Percentiles rank a stretch among this genome's conserved stretches.
Evolutionary conservation across 768 basidiomycete genomes (phyloP).

Genomic region (Tylopilus cervinicoccineus): DNA sequence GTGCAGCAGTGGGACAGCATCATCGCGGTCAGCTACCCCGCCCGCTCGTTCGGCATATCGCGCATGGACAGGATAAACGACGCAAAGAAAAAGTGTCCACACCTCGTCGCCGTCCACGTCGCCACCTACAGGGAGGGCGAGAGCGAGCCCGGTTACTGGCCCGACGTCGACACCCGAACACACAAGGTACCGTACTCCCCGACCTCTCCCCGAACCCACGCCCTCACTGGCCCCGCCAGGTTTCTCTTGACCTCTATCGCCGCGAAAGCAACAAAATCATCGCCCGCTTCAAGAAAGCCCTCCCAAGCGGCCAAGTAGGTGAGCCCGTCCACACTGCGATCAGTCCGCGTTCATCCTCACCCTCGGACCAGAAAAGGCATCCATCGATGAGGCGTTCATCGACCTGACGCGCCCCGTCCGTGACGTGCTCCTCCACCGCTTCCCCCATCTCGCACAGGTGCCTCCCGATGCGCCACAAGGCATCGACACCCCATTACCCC

Average conservation of each 20-base stretch:
- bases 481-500: constrained; percentile 72
- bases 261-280: constrained; percentile 88
- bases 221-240: constrained; percentile 38
- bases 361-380: constrained; percentile 76
- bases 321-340: constrained; percentile 11
- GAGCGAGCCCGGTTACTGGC: constrained; percentile 85
- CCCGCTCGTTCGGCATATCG: constrained; percentile 90
- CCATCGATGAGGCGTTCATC: constrained; percentile 95
- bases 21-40: constrained; percentile 96
- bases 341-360: not conserved
- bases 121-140: constrained; percentile 93
- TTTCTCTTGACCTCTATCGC: constrained; percentile 90
- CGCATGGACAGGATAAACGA: constrained; percentile 81
- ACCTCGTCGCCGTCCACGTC: constrained; percentile 84
- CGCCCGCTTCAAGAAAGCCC: constrained; percentile 71
- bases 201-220: no score
- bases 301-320: constrained; percentile 84
- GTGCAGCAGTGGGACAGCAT: constrained; percentile 85
- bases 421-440: constrained; percentile 64
- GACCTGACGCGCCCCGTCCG: constrained; percentile 86
- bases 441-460: constrained; percentile 69
- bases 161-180: constrained; percentile 81
- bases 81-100: constrained; percentile 81
- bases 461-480: constrained; percentile 68
- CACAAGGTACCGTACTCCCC: no score